Conservation (phyloP, 2,329 filamentous ascomycete species). For the Neofusicoccum kwambonambiense region DNA sequence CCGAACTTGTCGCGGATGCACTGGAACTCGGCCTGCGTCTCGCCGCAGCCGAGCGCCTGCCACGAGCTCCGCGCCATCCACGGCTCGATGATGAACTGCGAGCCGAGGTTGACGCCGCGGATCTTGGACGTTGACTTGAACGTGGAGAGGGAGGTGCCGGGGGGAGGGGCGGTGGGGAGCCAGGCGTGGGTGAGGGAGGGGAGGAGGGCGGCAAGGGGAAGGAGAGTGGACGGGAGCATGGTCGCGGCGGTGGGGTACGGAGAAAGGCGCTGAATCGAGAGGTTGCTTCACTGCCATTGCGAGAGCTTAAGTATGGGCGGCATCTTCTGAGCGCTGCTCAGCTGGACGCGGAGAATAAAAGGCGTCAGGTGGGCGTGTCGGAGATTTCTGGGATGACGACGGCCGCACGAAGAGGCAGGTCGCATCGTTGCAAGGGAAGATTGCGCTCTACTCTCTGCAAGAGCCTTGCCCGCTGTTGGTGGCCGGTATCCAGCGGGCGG, state of each 20-base stretch:
- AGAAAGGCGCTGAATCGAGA: neutral
- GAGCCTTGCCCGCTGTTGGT: neutral
- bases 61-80: slow-evolving; percentile 53
- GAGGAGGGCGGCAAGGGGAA: neutral
- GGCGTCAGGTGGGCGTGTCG: neutral
- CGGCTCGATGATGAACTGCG: slow-evolving; percentile 54
- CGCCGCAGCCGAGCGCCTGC: slow-evolving; percentile 49
- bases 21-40: slow-evolving; percentile 52
- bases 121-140: slow-evolving; percentile 40
- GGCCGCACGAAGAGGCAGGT: no score
- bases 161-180: slow-evolving; percentile 1
- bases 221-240: neutral
- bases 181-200: neutral
- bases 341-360: neutral
- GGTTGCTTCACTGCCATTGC: neutral
- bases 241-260: neutral
- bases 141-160: neutral
- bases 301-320: neutral
- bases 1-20: slow-evolving; percentile 40
- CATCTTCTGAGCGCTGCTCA: neutral
- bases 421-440: no score
- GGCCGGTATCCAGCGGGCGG: neutral
- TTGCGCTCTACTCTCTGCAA: no score
- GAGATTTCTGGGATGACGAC: neutral
- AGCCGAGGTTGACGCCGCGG: slow-evolving; percentile 56